A percentile compares a stretch with the other conserved stretches of the same genome.
These are phyloP conservation scores for Leptodontidium sp. DNA, from an alignment of 2,329 filamentous ascomycete species.

Conservation along the genomic window DNA sequence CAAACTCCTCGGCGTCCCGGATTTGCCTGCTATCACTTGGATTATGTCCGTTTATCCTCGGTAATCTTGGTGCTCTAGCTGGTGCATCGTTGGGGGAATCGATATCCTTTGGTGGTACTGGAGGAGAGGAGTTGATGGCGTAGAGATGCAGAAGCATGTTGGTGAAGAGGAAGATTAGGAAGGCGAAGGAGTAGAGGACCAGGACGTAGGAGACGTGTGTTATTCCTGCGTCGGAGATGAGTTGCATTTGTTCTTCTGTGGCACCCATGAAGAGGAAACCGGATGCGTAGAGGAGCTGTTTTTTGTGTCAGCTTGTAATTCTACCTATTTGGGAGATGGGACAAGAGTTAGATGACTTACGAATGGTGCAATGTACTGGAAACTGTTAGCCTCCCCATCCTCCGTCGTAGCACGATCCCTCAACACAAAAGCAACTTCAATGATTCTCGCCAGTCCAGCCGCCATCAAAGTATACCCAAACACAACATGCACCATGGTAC, in stretches of 20 bases:
- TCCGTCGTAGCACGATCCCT: conserved; percentile 71
- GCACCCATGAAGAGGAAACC: conserved; percentile 98
- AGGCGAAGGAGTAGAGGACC: conserved; percentile 89
- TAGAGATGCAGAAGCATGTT: conserved; percentile 89
- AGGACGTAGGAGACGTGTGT: conserved; percentile 93
- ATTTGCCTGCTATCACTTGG: conserved; percentile 63
- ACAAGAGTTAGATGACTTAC: conserved; percentile 58
- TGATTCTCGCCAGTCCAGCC: conserved; percentile 81
- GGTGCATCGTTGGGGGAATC: conserved; percentile 19
- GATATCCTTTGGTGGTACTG: conserved; percentile 46
- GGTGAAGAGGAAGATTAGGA: conserved; percentile 88
- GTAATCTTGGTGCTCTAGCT: conserved; percentile 32
- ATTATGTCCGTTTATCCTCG: conserved; percentile 49
- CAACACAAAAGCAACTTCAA: conserved; percentile 91
- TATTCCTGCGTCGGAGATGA: conserved; percentile 77
- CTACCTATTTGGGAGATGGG: too few species aligned
- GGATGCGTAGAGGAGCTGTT: conserved; percentile 84
- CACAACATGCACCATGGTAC: conserved; percentile 84
- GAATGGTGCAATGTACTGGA: conserved; percentile 75
- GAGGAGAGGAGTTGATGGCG: conserved; percentile 63
- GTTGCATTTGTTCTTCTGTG: conserved; percentile 92
- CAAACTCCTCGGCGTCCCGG: conserved; percentile 89
- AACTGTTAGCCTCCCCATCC: conserved; percentile 77
- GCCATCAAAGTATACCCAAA: conserved; percentile 98
- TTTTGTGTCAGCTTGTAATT: too few species aligned